Percentiles rank a stretch among this genome's conserved stretches.
Evolutionary conservation across 805 yeast genomes (phyloP).

Genomic region (Starmera amethionina): DNA sequence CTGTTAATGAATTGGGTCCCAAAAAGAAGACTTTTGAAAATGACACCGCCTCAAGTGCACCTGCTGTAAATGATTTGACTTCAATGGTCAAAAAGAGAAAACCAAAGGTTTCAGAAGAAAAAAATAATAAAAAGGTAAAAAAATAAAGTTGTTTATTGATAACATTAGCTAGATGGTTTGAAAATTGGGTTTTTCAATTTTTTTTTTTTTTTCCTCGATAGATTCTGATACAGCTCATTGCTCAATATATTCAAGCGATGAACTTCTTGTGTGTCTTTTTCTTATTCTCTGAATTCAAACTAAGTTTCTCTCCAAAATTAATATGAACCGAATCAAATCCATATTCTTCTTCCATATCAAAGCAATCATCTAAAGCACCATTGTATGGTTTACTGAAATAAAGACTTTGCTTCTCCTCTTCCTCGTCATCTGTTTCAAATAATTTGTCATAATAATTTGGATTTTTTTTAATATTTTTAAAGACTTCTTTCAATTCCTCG

Average conservation of each 20-base stretch:
- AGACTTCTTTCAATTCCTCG: slow-evolving; percentile 2
- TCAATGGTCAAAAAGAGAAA: slow-evolving; percentile 52
- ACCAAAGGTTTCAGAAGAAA: slow-evolving; percentile 7
- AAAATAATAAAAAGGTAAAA: slow-evolving; percentile 5
- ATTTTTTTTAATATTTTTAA: neutral
- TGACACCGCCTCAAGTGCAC: slow-evolving; percentile 4
- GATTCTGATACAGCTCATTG: slow-evolving; percentile 3
- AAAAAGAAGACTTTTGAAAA: slow-evolving; percentile 8
- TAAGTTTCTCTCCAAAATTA: neutral
- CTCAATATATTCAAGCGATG: neutral
- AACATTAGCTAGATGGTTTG: no score
- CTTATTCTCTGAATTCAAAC: neutral
- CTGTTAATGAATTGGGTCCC: slow-evolving; percentile 14
- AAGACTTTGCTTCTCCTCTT: neutral
- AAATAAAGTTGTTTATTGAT: neutral
- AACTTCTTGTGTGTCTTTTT: neutral
- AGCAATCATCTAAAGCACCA: slow-evolving; percentile 1
- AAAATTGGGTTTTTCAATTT: neutral
- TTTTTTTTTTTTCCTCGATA: neutral
- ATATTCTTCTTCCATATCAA: slow-evolving; percentile 13
- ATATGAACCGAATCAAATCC: slow-evolving; percentile 11
- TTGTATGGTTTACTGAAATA: neutral
- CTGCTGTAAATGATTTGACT: slow-evolving; percentile 49
- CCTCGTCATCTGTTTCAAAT: slow-evolving; percentile 2
- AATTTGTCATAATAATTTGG: neutral